Conservation (phyloP, 2,329 filamentous ascomycete genomes). For the Alternaria brassicae region DNA sequence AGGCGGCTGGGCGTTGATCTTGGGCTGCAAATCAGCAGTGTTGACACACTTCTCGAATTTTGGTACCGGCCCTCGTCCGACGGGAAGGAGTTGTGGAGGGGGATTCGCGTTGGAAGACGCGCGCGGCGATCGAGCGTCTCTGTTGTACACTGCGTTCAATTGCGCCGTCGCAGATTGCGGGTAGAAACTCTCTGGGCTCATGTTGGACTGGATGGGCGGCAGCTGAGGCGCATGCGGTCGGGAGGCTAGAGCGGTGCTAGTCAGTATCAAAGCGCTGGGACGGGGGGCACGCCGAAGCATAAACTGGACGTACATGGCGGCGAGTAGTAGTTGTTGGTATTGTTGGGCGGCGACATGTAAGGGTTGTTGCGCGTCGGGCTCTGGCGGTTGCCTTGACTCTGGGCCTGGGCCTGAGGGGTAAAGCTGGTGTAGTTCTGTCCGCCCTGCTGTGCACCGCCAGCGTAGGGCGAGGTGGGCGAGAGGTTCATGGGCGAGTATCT, state of each 20-base stretch:
- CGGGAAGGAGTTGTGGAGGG: conserved; percentile 55
- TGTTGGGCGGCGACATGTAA: conserved; percentile 61
- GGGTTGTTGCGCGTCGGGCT: conserved; percentile 76
- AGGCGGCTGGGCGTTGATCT: conserved; percentile 84
- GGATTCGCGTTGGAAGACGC: conserved; percentile 54
- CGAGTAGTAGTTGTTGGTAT: conserved; percentile 62
- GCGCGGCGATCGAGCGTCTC: conserved; percentile 60
- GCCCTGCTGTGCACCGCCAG: conserved; percentile 64
- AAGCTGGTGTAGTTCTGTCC: conserved; percentile 52
- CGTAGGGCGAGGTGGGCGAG: conserved; percentile 81
- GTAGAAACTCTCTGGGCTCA: conserved; percentile 73
- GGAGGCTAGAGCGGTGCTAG: conserved; percentile 43
- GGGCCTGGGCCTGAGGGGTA: conserved; percentile 49
- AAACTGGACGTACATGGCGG: conserved; percentile 59
- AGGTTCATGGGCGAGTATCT: conserved; percentile 97
- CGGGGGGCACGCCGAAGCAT: conserved; percentile 5
- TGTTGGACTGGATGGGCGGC: conserved; percentile 75
- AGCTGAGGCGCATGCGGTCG: conserved; percentile 70
- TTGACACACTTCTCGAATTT: conserved; percentile 83
- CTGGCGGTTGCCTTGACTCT: conserved; percentile 66
- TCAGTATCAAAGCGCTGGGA: conserved; percentile 32
- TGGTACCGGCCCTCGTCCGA: conserved; percentile 73
- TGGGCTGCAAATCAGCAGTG: conserved; percentile 77
- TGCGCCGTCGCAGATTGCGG: conserved; percentile 73
- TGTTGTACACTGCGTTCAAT: conserved; percentile 71